phyloP scores from a whole-genome alignment of 75 land plant genomes.

The Sequoiadendron giganteum region DNA sequence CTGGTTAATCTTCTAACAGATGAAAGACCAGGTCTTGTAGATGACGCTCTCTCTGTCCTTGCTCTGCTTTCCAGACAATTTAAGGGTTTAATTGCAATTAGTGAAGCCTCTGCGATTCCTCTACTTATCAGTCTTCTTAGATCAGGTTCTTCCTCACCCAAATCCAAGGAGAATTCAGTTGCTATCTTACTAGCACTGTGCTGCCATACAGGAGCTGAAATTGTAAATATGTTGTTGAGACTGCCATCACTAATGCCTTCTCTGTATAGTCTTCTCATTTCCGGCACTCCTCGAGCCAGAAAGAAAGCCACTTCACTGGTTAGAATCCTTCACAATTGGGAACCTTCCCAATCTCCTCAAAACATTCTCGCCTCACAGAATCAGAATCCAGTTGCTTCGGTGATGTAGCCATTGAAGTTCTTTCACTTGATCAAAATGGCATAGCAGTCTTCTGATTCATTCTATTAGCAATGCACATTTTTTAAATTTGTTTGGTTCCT shows the following conservation, averaged over 20 bases:
- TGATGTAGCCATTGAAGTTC: neutral
- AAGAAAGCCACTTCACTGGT: conserved; percentile 53
- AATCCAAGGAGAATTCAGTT: conserved; percentile 64
- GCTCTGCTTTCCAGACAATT: conserved; percentile 35
- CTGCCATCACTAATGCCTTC: conserved; percentile 45
- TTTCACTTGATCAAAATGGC: neutral
- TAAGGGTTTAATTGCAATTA: conserved; percentile 43
- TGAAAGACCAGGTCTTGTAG: conserved; percentile 52
- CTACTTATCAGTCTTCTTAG: conserved; percentile 51
- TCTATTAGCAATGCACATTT: neutral
- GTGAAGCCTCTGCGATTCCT: conserved; percentile 25
- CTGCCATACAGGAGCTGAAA: conserved; percentile 40
- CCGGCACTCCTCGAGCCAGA: conserved; percentile 46
- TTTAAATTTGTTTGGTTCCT: neutral
- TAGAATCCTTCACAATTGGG: conserved; percentile 36
- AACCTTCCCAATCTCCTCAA: neutral
- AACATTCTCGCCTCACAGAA: neutral
- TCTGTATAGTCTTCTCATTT: conserved; percentile 35
- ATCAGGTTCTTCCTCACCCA: conserved; percentile 44
- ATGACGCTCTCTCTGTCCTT: conserved; percentile 53
- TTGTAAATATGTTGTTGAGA: conserved; percentile 30
- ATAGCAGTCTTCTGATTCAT: neutral
- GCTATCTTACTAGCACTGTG: conserved; percentile 57
- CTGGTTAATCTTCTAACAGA: conserved; percentile 53
- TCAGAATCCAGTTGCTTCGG: neutral